Base-by-base conservation (phyloP, 371 early-diverging fungal genomes). In the Actinomucor elegans region DNA sequence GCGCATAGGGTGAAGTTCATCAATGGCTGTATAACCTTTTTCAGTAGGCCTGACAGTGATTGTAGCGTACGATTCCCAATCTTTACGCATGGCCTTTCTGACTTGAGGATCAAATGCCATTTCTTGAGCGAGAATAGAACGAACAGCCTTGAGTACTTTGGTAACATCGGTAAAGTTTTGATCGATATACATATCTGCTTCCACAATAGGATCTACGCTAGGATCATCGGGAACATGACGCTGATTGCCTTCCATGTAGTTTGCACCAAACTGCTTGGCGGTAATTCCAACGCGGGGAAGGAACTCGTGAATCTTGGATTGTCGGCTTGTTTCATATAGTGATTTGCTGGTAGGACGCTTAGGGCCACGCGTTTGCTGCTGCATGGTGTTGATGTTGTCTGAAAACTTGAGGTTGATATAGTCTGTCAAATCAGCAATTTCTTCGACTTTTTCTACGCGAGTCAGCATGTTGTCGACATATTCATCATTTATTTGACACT, bases 61-160 rank as follows among this genome's bases (percentile, higher is more conserved):
- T 15, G 81, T 79, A 12, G 90, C 90, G 40, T 86, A 76, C 9
- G 57, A 57, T 46, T 82, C 81, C 72, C 88, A 93, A 24, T 86
- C 85, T 29, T 70, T 66, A 15, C 98, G 90, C 48, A 95, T 76
- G 27, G 86, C 87, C n/a, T 85, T 83, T 24, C 94, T 79, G 8
- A 97, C 79, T 48, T 75, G 83, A 7, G 97, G 96, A 57, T 97
- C 94, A 18, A 79, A 75, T 0, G 89, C 84, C 33, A 98, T 78
- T 55, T 89, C 87, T 21, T 85, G 85, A 0, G 92, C 87, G 20
- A 93, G 63, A 60, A 92, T 83, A 40, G 65, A 71, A 44, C 83
- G 85, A 2, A 88, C 90, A 23, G 88, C 87, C 37, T 83, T 74
- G 35, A 92, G 66, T 3, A 89, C 93, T 20, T 63, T 45, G 26